Percentiles rank a stretch among this genome's conserved stretches.
phyloP scores from a whole-genome alignment of 2,329 filamentous ascomycete species.

The Fusarium agapanthi region DNA sequence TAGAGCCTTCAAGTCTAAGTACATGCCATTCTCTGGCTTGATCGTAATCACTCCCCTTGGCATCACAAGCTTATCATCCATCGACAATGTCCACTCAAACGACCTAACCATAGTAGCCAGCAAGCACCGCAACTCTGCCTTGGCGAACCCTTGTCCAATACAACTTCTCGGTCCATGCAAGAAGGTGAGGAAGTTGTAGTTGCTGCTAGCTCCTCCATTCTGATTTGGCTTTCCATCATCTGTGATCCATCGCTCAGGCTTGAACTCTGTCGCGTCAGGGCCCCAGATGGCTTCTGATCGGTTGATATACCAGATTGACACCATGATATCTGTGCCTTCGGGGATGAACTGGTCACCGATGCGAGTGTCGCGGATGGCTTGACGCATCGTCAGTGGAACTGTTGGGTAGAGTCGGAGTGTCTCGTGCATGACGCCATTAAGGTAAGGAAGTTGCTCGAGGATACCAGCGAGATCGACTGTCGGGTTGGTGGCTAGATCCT shows the following conservation, averaged over 20 bases:
- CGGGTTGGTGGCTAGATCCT: not conserved
- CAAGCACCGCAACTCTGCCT: slow-evolving; percentile 77
- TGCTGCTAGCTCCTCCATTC: slow-evolving; percentile 73
- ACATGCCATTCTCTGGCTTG: slow-evolving; percentile 72
- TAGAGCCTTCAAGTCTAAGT: slow-evolving; percentile 53
- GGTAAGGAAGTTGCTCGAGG: slow-evolving; percentile 71
- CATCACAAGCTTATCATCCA: slow-evolving; percentile 67
- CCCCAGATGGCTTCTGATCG: slow-evolving; percentile 73
- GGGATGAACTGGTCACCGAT: slow-evolving; percentile 69
- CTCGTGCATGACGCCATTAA: slow-evolving; percentile 76
- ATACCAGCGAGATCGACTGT: slow-evolving; percentile 53
- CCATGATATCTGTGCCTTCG: slow-evolving; percentile 68
- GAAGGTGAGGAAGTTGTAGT: slow-evolving; percentile 80
- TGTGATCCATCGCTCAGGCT: slow-evolving; percentile 72
- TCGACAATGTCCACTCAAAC: slow-evolving; percentile 65
- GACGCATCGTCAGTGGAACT: slow-evolving; percentile 70
- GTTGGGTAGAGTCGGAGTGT: slow-evolving; percentile 73
- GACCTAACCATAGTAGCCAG: slow-evolving; percentile 72
- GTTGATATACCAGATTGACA: slow-evolving; percentile 70
- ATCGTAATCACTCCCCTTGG: slow-evolving; percentile 72
- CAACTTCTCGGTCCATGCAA: slow-evolving; percentile 84
- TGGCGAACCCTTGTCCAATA: slow-evolving; percentile 79
- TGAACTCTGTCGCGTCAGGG: slow-evolving; percentile 69
- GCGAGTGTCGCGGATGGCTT: slow-evolving; percentile 63
- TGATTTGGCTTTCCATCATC: slow-evolving; percentile 63